Conservation (phyloP, 306 rosid genomes). For the Carpinus fangiana region DNA sequence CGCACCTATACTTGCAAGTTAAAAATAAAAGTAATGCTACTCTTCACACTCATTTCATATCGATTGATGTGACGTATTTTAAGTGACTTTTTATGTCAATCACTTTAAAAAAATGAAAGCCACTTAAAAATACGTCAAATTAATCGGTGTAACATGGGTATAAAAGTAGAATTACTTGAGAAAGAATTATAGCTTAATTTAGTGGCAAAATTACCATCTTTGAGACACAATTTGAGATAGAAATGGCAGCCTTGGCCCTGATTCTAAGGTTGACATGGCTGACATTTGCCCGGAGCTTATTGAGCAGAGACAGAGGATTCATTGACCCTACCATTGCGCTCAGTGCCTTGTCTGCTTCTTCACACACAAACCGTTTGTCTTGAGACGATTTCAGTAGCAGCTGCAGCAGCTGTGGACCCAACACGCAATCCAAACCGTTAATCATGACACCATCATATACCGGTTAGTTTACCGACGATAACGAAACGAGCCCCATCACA, state of each 20-base stretch:
- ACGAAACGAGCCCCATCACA: no score
- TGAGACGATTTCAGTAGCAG: constrained; percentile 83
- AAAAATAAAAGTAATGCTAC: neutral
- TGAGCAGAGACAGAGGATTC: constrained; percentile 73
- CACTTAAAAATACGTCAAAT: no score
- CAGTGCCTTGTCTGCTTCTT: constrained; percentile 85
- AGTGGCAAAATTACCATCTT: constrained; percentile 58
- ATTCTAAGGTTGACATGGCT: constrained; percentile 69
- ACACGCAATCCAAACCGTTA: constrained; percentile 11
- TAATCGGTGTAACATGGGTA: no score
- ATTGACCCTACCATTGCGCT: constrained; percentile 57
- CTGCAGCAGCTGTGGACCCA: constrained; percentile 66
- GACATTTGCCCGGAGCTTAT: constrained; percentile 53
- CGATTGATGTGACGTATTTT: no score
- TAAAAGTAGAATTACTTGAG: neutral
- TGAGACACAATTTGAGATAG: constrained; percentile 70
- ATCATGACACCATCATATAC: neutral
- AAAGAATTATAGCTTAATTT: neutral
- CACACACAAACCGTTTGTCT: constrained; percentile 88
- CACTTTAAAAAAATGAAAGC: no score
- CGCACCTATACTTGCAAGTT: neutral
- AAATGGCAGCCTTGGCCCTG: constrained; percentile 82
- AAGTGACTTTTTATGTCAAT: no score
- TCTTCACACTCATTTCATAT: no score
- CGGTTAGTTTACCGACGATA: neutral